These are phyloP conservation scores for Castanospermum australe DNA, from an alignment of 306 rosid species.

Conservation along the genomic window DNA sequence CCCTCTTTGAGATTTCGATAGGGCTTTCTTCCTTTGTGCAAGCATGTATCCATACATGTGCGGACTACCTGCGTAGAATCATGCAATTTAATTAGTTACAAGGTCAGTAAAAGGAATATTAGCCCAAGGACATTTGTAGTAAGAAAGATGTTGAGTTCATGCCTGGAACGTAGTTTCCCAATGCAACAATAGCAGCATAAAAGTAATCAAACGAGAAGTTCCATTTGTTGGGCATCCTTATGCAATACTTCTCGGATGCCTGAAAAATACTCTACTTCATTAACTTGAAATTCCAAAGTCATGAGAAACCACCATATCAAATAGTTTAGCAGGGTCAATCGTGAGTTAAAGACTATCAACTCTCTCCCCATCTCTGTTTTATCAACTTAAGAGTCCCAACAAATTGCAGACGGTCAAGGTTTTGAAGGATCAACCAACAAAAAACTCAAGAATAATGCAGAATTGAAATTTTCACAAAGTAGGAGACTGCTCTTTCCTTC, in stretches of 20 bases:
- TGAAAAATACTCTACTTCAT: conserved; percentile 34
- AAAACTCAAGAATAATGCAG: neutral
- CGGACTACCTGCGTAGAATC: conserved; percentile 65
- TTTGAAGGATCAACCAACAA: neutral
- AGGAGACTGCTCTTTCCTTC: neutral
- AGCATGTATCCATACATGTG: conserved; percentile 78
- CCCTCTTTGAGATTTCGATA: conserved; percentile 60
- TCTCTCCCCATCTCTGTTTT: neutral
- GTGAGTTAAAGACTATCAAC: neutral
- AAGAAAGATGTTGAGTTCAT: conserved; percentile 27
- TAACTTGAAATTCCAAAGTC: conserved; percentile 9
- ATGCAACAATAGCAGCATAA: conserved; percentile 38
- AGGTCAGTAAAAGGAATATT: neutral
- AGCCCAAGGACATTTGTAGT: neutral
- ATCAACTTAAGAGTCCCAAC: neutral
- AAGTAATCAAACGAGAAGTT: conserved; percentile 75
- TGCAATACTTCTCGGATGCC: conserved; percentile 71
- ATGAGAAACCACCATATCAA: neutral
- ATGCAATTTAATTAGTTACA: conserved; percentile 20
- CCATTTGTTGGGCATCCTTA: conserved; percentile 88
- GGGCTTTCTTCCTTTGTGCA: conserved; percentile 75
- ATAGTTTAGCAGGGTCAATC: conserved; percentile 8
- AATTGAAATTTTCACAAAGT: neutral
- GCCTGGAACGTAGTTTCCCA: conserved; percentile 76
- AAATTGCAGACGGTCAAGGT: neutral